Conservation (phyloP, 768 basidiomycete genomes). For the Pisolithus orientalis region DNA sequence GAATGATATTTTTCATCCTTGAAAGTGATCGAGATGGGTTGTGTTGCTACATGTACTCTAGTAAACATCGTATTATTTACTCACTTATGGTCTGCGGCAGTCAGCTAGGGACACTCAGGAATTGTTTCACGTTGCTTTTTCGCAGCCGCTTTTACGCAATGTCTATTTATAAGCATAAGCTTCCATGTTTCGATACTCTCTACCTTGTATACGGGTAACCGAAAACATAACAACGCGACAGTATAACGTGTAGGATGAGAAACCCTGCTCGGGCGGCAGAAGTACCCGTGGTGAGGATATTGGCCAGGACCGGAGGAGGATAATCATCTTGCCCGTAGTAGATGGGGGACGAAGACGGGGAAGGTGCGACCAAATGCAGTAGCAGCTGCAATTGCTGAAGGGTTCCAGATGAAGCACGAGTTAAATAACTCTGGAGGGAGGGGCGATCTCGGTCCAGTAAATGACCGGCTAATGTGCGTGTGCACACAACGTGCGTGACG, state of each 20-base stretch:
- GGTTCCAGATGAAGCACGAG: no score
- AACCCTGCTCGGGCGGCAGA: conserved; percentile 4
- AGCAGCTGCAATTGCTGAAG: no score
- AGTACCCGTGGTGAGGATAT: neutral
- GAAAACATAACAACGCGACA: neutral
- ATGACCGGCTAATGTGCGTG: conserved; percentile 1
- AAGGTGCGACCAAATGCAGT: no score
- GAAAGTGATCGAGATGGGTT: no score
- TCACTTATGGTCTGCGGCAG: neutral
- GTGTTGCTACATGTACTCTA: no score
- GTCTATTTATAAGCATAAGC: neutral
- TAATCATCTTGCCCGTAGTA: no score
- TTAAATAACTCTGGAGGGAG: no score
- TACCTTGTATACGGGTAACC: neutral
- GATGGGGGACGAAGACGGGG: no score
- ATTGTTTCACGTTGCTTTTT: no score
- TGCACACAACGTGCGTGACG: neutral
- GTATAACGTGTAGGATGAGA: conserved; percentile 1
- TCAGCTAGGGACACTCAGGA: neutral
- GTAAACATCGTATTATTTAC: no score
- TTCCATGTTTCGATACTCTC: neutral
- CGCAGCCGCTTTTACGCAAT: neutral
- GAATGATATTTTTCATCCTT: no score
- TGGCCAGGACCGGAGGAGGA: neutral
- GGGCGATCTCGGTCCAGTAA: no score